These are phyloP conservation scores for Ensete ventricosum DNA, from an alignment of 176 grass and related monocot genomes.

Conservation along the genomic window DNA sequence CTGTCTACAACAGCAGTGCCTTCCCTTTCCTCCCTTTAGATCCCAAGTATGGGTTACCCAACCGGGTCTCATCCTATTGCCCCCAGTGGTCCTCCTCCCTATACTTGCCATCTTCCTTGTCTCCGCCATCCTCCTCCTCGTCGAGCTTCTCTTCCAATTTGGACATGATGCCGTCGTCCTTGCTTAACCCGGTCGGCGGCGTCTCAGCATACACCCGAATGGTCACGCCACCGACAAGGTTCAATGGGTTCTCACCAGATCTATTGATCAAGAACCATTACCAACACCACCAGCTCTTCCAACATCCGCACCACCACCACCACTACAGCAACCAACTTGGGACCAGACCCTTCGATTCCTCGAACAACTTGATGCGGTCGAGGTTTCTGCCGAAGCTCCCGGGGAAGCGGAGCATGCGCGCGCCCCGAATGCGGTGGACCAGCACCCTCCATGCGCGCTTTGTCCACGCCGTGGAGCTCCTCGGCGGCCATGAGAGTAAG, in stretches of 20 bases:
- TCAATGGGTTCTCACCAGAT: slow-evolving; percentile 77
- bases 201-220: slow-evolving; percentile 54
- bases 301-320: slow-evolving; percentile 21
- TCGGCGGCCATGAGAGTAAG: slow-evolving; percentile 97
- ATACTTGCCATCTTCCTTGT: slow-evolving; percentile 30
- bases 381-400: slow-evolving; percentile 81
- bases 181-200: slow-evolving; percentile 18
- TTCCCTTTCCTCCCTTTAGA: slow-evolving; percentile 48
- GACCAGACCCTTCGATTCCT: slow-evolving; percentile 13
- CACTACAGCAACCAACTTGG: slow-evolving; percentile 46
- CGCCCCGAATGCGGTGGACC: slow-evolving; percentile 93
- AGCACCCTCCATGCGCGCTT: slow-evolving; percentile 94
- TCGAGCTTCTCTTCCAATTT: slow-evolving; percentile 25
- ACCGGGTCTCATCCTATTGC: slow-evolving; percentile 29
- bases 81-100: slow-evolving; percentile 20
- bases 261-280: slow-evolving; percentile 44
- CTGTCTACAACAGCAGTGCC: slow-evolving; percentile 56
- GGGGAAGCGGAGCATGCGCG: slow-evolving; percentile 83
- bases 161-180: slow-evolving; percentile 40
- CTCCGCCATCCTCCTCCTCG: slow-evolving; percentile 14
- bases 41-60: slow-evolving; percentile 30
- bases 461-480: slow-evolving; percentile 88
- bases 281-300: slow-evolving; percentile 8
- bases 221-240: slow-evolving; percentile 45
- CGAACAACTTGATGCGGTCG: slow-evolving; percentile 24